A percentile compares a stretch with the other conserved stretches of the same genome.
Evolutionary conservation across 192 early-diverging fungal species (phyloP).

Genomic region (Chytriomyces sp.): DNA sequence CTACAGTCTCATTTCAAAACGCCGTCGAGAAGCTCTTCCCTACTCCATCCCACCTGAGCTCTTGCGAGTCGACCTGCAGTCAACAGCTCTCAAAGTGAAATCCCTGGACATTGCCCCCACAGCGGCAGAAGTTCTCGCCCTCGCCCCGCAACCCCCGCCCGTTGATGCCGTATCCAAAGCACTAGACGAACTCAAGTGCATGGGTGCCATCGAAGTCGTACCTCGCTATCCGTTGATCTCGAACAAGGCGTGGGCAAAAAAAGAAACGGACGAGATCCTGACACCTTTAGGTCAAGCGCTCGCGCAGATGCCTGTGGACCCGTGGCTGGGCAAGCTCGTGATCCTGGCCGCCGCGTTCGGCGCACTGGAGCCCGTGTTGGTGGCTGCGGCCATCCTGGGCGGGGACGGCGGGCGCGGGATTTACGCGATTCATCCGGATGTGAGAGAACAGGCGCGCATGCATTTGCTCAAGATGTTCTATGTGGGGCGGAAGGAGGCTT

Average conservation of each 20-base stretch:
- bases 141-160: constrained; percentile 49
- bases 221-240: neutral
- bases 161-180: constrained; percentile 34
- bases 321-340: constrained; percentile 70
- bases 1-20: constrained; percentile 55
- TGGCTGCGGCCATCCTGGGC: constrained; percentile 62
- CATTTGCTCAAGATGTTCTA: constrained; percentile 39
- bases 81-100: constrained; percentile 65
- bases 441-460: constrained; percentile 37
- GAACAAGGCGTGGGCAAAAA: constrained; percentile 1
- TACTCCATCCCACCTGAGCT: constrained; percentile 70
- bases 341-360: constrained; percentile 74
- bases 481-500: neutral
- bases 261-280: constrained; percentile 46
- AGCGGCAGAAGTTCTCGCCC: constrained; percentile 36
- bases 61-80: constrained; percentile 77
- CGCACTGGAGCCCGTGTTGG: constrained; percentile 71
- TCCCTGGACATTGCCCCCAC: constrained; percentile 60
- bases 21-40: constrained; percentile 32
- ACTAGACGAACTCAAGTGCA: constrained; percentile 33
- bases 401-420: constrained; percentile 51
- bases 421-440: constrained; percentile 51
- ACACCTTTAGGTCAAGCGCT: constrained; percentile 69
- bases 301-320: constrained; percentile 63
- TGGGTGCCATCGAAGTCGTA: constrained; percentile 37